Base-by-base conservation (phyloP, 768 basidiomycete genomes). In the Boletus pseudo-olivaceus region DNA sequence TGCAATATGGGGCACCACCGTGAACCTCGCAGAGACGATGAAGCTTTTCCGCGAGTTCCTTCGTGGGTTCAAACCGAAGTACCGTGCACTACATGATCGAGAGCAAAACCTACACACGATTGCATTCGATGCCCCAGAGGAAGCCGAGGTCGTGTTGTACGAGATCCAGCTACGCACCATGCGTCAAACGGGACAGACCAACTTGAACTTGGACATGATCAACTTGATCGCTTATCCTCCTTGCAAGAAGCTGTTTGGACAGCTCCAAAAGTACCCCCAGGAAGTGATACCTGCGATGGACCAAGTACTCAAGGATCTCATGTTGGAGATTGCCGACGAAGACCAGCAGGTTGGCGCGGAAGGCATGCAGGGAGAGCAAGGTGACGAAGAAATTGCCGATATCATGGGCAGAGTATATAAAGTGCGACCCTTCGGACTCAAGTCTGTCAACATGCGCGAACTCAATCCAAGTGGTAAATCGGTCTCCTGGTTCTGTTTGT, bases 271-370 rank as follows among this genome's bases (percentile, higher is more conserved):
- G 65, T 98, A 97, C 71, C 97, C 97, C 0, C 95, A 98, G 70
- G 97, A 99, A 77, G 87, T 98, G 44, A 81, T 99, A 45, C 96
- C 97, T 2, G 92, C 91, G 23, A 94, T 98, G 89, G 97, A 99
- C 77, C 92, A 96, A 63, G 87, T 93, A 1, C 74, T 98, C 61
- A 94, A 95, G 72, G 96, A 98, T 65, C 75, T 90, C 47, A 90
- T 98, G 89, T 73, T 98, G 49, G 90, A 93, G 61, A 67, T 89
- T 40, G 92, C 90, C 0, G 91, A 95, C 47, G 76, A 83, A 60
- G 93, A 97, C 60, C 87, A 86, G 65, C 77, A 80, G 54, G 80
- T 78, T 8, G 86, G 83, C 5, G 67, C 78, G 62, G 85, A 87
- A 23, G 90, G 83, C n/a, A 90, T 93, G 89, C 68, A 75, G 27